These are phyloP conservation scores for Carex myosuroides DNA, from an alignment of 176 grass and related monocot genomes.

Conservation along the genomic window DNA sequence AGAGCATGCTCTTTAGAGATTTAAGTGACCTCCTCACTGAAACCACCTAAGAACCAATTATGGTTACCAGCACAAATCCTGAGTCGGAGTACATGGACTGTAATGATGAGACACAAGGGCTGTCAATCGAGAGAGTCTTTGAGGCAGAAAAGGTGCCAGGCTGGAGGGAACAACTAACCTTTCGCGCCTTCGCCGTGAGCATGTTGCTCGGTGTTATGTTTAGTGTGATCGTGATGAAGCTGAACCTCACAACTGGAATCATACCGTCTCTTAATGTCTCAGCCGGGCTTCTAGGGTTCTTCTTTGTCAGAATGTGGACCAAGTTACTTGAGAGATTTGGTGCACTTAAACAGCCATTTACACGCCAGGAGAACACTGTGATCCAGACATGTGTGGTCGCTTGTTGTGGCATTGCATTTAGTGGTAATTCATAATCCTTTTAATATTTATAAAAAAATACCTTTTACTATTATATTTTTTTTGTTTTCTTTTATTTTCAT, in stretches of 20 bases:
- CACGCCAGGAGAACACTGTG: conserved; percentile 87
- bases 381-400: conserved; percentile 78
- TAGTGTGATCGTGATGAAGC: conserved; percentile 49
- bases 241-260: conserved; percentile 43
- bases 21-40: background rate
- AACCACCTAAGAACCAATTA: background rate
- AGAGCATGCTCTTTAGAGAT: background rate
- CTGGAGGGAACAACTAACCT: conserved; percentile 39
- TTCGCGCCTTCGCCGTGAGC: conserved; percentile 29
- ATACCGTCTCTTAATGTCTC: conserved; percentile 49
- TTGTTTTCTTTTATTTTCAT: background rate
- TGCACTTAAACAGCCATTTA: conserved; percentile 45
- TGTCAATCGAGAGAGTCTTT: conserved; percentile 33
- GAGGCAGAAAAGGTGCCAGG: conserved; percentile 25
- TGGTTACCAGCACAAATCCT: background rate
- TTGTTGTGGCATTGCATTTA: conserved; percentile 70
- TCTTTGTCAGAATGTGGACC: conserved; percentile 40
- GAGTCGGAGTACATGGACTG: background rate
- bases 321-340: conserved; percentile 24
- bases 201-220: conserved; percentile 30
- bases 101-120: background rate
- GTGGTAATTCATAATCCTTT: conserved; percentile 34
- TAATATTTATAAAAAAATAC: background rate
- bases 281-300: conserved; percentile 41
- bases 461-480: background rate